A percentile compares a stretch with the other conserved stretches of the same genome.
Conservation (phyloP, 1,284 basidiomycete species). For the Apiotrichum siamense region DNA sequence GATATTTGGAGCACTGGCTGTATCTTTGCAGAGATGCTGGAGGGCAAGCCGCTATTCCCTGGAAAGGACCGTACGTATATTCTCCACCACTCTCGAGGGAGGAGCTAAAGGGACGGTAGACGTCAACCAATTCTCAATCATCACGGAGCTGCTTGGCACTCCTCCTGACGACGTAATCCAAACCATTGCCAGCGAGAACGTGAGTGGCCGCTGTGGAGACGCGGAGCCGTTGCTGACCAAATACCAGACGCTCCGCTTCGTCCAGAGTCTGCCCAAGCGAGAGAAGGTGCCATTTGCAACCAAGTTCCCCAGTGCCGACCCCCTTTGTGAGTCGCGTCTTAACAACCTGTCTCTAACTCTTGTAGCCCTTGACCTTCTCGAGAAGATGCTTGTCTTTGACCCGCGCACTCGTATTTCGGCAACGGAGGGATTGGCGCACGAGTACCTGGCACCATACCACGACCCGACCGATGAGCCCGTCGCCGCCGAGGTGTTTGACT, state of each 20-base stretch:
- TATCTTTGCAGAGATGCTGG: constrained; percentile 99
- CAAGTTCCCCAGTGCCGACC: constrained; percentile 85
- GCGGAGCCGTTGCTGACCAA: neutral
- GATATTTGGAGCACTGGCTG: constrained; percentile 99
- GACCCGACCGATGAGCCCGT: constrained; percentile 97
- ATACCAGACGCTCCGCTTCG: constrained; percentile 92
- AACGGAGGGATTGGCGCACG: constrained; percentile 80
- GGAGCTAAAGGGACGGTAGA: constrained; percentile 54
- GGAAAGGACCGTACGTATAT: constrained; percentile 84
- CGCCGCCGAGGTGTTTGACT: constrained; percentile 92
- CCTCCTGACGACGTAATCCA: constrained; percentile 99
- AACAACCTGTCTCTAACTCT: neutral
- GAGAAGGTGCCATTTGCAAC: constrained; percentile 91
- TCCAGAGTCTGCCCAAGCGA: constrained; percentile 93
- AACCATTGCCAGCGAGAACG: constrained; percentile 97
- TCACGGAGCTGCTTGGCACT: constrained; percentile 95
- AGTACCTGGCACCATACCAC: constrained; percentile 96
- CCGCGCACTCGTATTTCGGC: constrained; percentile 95
- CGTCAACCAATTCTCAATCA: constrained; percentile 99
- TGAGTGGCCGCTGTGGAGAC: constrained; percentile 49
- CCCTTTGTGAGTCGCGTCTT: constrained; percentile 57
- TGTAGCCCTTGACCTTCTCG: constrained; percentile 85
- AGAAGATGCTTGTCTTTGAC: constrained; percentile 99
- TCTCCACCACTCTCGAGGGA: neutral
- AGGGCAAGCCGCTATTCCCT: constrained; percentile 97